Percentiles rank a stretch among this genome's conserved stretches.
These are phyloP conservation scores for Amylostereum areolatum DNA, from an alignment of 1,284 basidiomycete genomes.

Conservation along the genomic window DNA sequence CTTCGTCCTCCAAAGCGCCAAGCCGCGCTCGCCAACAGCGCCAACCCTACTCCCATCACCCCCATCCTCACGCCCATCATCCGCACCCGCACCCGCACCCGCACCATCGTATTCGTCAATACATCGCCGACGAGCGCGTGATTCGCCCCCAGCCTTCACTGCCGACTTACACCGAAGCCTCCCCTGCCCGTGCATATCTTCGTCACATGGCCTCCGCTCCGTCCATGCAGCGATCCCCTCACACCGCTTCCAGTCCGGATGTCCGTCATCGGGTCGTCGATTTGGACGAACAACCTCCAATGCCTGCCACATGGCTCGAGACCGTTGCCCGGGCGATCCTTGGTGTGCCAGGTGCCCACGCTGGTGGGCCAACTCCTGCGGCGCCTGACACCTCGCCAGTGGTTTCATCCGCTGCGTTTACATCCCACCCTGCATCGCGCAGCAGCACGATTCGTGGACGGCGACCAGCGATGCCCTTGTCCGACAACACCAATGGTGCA, in stretches of 20 bases:
- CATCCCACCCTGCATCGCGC: too few species aligned
- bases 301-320: conserved; percentile 59
- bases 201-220: conserved; percentile 62
- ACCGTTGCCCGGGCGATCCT: conserved; percentile 55
- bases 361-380: conserved; percentile 32
- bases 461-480: too few species aligned
- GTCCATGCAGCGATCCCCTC: conserved; percentile 1
- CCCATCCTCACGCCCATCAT: conserved; percentile 1
- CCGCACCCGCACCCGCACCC: conserved; percentile 13
- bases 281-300: conserved; percentile 26
- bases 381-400: conserved; percentile 3
- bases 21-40: not conserved
- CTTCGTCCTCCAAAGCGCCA: not conserved
- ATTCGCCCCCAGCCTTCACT: conserved; percentile 21
- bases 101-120: conserved; percentile 3
- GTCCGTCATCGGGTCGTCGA: conserved; percentile 6
- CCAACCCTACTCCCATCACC: not conserved
- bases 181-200: conserved; percentile 55
- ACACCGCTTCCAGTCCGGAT: not conserved
- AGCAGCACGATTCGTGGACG: too few species aligned
- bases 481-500: too few species aligned
- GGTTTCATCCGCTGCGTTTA: too few species aligned
- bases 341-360: conserved; percentile 36
- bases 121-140: not conserved
- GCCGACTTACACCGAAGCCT: conserved; percentile 27